phyloP scores from a whole-genome alignment of 768 basidiomycete genomes.

The Leccinum longicurvipes region DNA sequence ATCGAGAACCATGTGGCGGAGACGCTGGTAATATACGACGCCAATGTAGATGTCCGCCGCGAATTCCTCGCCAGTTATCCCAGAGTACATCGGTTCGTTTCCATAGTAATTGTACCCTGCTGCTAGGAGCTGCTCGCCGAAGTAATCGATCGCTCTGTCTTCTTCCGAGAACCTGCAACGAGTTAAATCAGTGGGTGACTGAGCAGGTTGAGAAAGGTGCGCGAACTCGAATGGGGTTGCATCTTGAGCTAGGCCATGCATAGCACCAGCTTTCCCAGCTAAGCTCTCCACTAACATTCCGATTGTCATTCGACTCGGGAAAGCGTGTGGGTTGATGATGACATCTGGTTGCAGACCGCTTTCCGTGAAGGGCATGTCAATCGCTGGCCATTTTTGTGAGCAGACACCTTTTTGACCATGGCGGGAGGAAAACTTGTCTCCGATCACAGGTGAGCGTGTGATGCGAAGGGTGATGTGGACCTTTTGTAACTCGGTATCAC shows the following conservation, averaged over 20 bases:
- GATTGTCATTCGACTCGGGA: slow-evolving; percentile 99
- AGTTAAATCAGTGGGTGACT: slow-evolving; percentile 9
- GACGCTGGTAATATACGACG: slow-evolving; percentile 96
- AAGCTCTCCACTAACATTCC: slow-evolving; percentile 99
- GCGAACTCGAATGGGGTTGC: slow-evolving; percentile 96
- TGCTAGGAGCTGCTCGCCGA: slow-evolving; percentile 89
- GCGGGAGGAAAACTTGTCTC: slow-evolving; percentile 98
- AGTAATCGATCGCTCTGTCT: slow-evolving; percentile 97
- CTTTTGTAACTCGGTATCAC: slow-evolving; percentile 87
- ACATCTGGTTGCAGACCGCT: slow-evolving; percentile 99
- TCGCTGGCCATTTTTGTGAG: slow-evolving; percentile 96
- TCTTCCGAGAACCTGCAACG: slow-evolving; percentile 81
- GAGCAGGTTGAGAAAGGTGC: neutral
- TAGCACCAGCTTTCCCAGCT: slow-evolving; percentile 98
- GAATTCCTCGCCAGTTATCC: slow-evolving; percentile 98
- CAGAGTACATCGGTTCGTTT: slow-evolving; percentile 99
- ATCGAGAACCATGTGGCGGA: slow-evolving; percentile 99
- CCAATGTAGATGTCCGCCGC: slow-evolving; percentile 98
- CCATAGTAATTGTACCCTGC: slow-evolving; percentile 99
- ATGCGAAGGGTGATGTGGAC: slow-evolving; percentile 91
- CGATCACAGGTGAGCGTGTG: slow-evolving; percentile 93
- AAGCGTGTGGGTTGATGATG: slow-evolving; percentile 99
- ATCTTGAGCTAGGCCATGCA: slow-evolving; percentile 98
- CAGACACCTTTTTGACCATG: slow-evolving; percentile 99
- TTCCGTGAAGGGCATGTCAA: slow-evolving; percentile 99